phyloP scores from a whole-genome alignment of 371 early-diverging fungal genomes.

The Rhizopus sp. region DNA sequence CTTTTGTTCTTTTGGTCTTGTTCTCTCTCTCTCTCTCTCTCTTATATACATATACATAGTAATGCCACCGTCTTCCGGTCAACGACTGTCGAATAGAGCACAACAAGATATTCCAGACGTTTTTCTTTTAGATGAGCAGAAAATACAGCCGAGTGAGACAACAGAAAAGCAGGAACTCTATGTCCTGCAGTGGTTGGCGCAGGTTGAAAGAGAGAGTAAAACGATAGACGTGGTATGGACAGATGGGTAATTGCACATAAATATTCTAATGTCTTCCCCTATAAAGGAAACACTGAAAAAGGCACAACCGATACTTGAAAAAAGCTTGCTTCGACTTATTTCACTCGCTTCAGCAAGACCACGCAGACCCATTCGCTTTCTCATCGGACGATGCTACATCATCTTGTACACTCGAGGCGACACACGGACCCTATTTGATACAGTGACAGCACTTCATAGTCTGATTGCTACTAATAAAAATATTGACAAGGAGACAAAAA shows the following conservation, averaged over 20 bases:
- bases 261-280: neutral
- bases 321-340: conserved; percentile 65
- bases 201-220: conserved; percentile 70
- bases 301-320: conserved; percentile 71
- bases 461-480: conserved; percentile 67
- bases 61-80: conserved; percentile 2
- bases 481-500: conserved; percentile 62
- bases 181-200: conserved; percentile 80
- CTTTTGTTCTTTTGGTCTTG: neutral
- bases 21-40: neutral
- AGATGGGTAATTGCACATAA: neutral
- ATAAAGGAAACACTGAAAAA: conserved; percentile 61
- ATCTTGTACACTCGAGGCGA: conserved; percentile 74
- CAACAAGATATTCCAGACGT: conserved; percentile 40
- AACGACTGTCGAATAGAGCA: neutral
- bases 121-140: conserved; percentile 63
- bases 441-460: conserved; percentile 70
- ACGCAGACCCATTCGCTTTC: conserved; percentile 73
- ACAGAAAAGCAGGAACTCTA: conserved; percentile 77
- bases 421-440: conserved; percentile 75
- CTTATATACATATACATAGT: neutral
- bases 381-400: conserved; percentile 77
- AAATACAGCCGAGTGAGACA: conserved; percentile 58
- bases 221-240: conserved; percentile 49
- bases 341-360: conserved; percentile 71